Evolutionary conservation across 331 rosid species (phyloP).

Genomic region (Quercus tomentella): DNA sequence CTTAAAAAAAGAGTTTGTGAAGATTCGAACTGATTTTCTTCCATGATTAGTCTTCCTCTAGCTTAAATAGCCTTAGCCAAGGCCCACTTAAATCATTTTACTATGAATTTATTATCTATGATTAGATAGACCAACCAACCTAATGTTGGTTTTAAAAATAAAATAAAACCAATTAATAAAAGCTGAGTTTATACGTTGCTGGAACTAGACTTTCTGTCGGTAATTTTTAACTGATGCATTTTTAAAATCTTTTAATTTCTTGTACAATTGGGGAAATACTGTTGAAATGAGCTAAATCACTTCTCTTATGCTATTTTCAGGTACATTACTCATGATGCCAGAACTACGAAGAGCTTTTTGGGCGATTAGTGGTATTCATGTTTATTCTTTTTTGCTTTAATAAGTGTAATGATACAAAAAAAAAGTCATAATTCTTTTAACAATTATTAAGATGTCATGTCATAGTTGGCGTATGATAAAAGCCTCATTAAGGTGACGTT

Average conservation of each 20-base stretch:
- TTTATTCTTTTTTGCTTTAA: no score
- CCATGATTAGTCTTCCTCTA: no score
- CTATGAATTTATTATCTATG: background rate
- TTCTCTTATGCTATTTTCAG: constrained; percentile 24
- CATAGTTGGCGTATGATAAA: no score
- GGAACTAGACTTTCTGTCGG: background rate
- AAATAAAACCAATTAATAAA: no score
- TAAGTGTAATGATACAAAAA: no score
- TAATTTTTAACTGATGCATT: background rate
- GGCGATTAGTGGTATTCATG: constrained; percentile 79
- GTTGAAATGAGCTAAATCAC: constrained; percentile 3
- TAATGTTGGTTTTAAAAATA: no score
- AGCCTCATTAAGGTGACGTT: no score
- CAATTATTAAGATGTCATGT: no score
- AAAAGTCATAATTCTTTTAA: no score
- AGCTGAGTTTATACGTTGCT: no score
- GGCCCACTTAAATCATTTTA: background rate
- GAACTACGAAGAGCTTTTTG: constrained; percentile 80
- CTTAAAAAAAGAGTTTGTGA: no score
- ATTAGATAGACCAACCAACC: background rate
- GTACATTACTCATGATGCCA: constrained; percentile 87
- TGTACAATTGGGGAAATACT: background rate
- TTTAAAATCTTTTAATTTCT: background rate
- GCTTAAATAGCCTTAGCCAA: background rate
- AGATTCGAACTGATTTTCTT: no score